Evolutionary conservation across 2,329 filamentous ascomycete genomes (phyloP), one percentile per base, ranked within the genome.

Genomic region (Epichloe hybrida): DNA sequence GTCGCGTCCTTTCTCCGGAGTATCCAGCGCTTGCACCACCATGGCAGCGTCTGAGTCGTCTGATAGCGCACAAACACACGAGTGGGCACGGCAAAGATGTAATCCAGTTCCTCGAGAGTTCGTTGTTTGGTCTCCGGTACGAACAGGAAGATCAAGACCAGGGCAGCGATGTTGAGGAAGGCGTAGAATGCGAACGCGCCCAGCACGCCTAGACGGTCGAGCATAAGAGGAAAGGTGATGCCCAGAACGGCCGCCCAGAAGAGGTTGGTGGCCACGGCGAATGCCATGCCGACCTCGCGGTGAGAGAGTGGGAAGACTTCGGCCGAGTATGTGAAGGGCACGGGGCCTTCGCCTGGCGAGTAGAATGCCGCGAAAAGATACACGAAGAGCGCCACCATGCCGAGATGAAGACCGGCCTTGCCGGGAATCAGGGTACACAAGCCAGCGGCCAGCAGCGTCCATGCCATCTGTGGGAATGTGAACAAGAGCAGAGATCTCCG

Each of bases 241-340:
- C 76, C 74, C 44, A 82, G 66, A 0, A 85, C 74, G 0, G 76
- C 71, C 0, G 77, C 78, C 73, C 74, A 79, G 58, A 74, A 74
- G 7, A 83, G 69, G 54, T 80, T 83, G 0, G 80, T 84, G 1
- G 82, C 79, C 8, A 86, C 82, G 7, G 81, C 77, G 65, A 76
- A 85, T 0, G 75, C 76, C 83, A 87, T 86, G 51, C 83, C 83
- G 23, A 86, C 73, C 60, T 86, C 83, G 58, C 83, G 75, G 61
- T 86, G 82, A 1, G 80, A 83, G 0, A 86, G 73, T 0, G 83
- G 83, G 61, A 83, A 86, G 2, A 85, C 80, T 62, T 86, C 83
- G 41, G 83, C 81, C 5, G 74, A 77, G 65, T 86, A 86, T 0
- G 79, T 78, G 60, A 82, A 86, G 0, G 82, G 81, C 7, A 86